Base-by-base conservation (phyloP, 2,329 filamentous ascomycete genomes). In the Epichloe aotearoae region DNA sequence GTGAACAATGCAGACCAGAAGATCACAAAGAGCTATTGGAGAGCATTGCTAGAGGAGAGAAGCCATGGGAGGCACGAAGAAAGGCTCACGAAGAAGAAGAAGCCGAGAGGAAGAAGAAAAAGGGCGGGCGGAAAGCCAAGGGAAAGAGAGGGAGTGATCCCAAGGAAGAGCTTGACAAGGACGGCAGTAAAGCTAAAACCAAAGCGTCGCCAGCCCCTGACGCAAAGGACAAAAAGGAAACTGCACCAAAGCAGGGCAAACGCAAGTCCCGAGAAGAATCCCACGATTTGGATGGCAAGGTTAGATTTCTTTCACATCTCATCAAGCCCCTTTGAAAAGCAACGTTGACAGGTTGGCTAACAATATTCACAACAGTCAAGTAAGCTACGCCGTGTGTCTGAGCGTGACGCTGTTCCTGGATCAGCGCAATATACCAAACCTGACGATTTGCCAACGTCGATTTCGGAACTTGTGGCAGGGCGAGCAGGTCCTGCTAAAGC, bases 1-100 rank as follows among this genome's bases (percentile, higher is more conserved):
- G 93, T 69, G 93, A 98, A 68, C 73, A 84, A 67, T 97, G 93
- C 71, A 78, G 79, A 49, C 93, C 93, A 1, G 78, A 88, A 51
- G 82, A 90, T 55, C 93, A 98, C 69, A 82, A 80, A 58, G 82
- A 84, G 54, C 79, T 96, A 3, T 70, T 98, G 4, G 83, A 83
- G 11, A 87, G 84, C 52, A 84, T 96, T 51, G 79, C 75, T 19
- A 79, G 77, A 41, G 93, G 91, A 5, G 88, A 95, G 69, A 85
- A 83, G 66, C 86, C 88, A 0, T 97, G 93, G 93, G 84, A 90
- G 62, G 79, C 78, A 49, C 73, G 80, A 38, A 79, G 82, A 14
- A 78, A 76, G 58, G 72, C 70, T 47, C 76, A 83, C 58, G 80
- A 84, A 59, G 79, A 83, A 58, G 77, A 79, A 49, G 80, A 83